These are phyloP conservation scores for Endocalyx cinctus DNA, from an alignment of 2,329 filamentous ascomycete species.

Conservation along the genomic window DNA sequence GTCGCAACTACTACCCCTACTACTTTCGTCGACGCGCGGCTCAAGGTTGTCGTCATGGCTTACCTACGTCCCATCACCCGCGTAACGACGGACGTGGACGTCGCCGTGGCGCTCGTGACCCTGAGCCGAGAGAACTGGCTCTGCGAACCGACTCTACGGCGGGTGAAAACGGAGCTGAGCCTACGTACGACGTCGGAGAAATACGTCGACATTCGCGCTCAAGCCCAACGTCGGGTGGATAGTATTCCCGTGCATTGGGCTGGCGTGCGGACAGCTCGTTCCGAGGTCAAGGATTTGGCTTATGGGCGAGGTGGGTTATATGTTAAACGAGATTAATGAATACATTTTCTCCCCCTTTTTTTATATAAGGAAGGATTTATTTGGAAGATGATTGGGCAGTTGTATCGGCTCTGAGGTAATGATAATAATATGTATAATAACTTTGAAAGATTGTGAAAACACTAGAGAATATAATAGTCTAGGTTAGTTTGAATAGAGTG, in stretches of 20 bases:
- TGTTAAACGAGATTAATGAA: too few species aligned
- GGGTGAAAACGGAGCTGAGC: slow-evolving; percentile 33
- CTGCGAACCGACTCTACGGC: slow-evolving; percentile 33
- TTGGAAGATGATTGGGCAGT: too few species aligned
- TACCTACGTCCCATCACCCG: slow-evolving; percentile 43
- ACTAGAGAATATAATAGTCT: too few species aligned
- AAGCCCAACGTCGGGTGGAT: slow-evolving; percentile 51
- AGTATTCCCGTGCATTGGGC: slow-evolving; percentile 53
- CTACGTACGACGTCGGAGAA: slow-evolving; percentile 39
- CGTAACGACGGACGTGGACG: slow-evolving; percentile 34
- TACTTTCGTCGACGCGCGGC: slow-evolving; percentile 36
- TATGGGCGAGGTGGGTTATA: slow-evolving; percentile 47
- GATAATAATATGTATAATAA: too few species aligned
- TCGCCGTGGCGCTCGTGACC: slow-evolving; percentile 39
- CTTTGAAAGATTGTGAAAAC: too few species aligned
- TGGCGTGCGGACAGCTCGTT: slow-evolving; percentile 51
- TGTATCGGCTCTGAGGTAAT: too few species aligned
- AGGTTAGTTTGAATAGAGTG: too few species aligned
- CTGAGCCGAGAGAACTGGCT: slow-evolving; percentile 43
- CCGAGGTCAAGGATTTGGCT: slow-evolving; percentile 42
- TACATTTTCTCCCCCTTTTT: too few species aligned
- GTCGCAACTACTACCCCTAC: too few species aligned
- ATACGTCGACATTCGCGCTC: slow-evolving; percentile 43
- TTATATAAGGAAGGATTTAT: too few species aligned
- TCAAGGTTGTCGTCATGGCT: slow-evolving; percentile 57